Base-by-base conservation (phyloP, 305 asterid genomes). In the Petunia hybrid region DNA sequence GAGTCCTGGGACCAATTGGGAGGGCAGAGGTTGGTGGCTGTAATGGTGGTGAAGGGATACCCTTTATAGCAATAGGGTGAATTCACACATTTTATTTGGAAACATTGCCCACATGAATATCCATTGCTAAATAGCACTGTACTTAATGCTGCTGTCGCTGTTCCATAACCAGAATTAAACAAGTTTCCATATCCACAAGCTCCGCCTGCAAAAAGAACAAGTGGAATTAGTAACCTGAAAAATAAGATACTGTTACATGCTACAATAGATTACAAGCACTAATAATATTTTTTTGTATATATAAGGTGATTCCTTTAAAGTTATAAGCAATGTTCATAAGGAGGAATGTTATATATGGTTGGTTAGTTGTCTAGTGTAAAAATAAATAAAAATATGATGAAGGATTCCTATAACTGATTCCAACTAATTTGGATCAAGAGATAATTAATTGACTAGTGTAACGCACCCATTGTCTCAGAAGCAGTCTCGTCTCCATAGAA, bases 11-110 rank as follows among this genome's bases (percentile, higher is more conserved):
- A 14, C 98, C 98, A 95, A 76, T 95, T 94, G 2, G 98, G 99
- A 1, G 98, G 99, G 88, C 98, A 95, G 56, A 95, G 94, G 63
- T 94, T 95, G 81, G 99, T 95, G 81, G 92, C 97, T 1, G 99
- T 91, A 14, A 94, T 67, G 6, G 97, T 91, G 40, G 90, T 82
- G 74, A 87, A 64, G 0, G 97, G 88, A 3, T 89, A 83, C 1
- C 93, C 95, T 66, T 10, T 82, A 57, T 82, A 85, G 85, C 99
- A 95, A 84, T 81, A 89, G 51, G 80, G 71, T 0, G 98, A 92
- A 0, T 85, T 76, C 0, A 81, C 86, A 63, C 99, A 95, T 6
- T 85, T 88, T 13, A 95, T 80, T 81, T 94, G 94, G 83, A 89
- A 94, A 84, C 99, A 95, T 76, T 89, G 93, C 0, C 99, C 99